These are phyloP conservation scores for Magnolia sinica DNA, from an alignment of 164 flowering plant genomes.

Conservation along the genomic window DNA sequence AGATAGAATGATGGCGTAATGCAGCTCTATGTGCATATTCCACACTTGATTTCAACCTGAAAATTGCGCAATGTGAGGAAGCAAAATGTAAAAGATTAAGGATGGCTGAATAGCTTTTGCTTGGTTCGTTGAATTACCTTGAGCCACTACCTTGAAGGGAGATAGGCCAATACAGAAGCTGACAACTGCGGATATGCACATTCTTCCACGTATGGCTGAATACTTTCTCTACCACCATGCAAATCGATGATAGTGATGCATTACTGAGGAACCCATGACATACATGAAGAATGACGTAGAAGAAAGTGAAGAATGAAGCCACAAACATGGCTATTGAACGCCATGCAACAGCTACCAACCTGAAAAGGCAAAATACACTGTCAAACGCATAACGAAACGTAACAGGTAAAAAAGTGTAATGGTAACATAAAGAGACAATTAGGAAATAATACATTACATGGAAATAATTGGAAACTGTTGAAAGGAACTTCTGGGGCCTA, in stretches of 20 bases:
- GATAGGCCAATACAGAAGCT: slow-evolving; percentile 83
- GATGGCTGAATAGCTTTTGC: background rate
- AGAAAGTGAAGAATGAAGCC: slow-evolving; percentile 56
- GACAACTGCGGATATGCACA: slow-evolving; percentile 62
- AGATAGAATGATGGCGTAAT: slow-evolving; percentile 62
- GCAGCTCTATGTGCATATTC: slow-evolving; percentile 79
- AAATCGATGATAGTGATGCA: slow-evolving; percentile 33
- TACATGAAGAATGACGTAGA: slow-evolving; percentile 59
- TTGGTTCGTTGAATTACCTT: slow-evolving; percentile 41
- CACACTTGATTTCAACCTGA: slow-evolving; percentile 68
- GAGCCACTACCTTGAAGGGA: slow-evolving; percentile 44
- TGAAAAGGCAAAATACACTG: slow-evolving; percentile 32
- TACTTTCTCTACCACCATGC: slow-evolving; percentile 19
- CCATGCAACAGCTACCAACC: slow-evolving; percentile 43
- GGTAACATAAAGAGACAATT: background rate
- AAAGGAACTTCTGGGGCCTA: slow-evolving; percentile 19
- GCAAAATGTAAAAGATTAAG: background rate
- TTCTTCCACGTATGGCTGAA: slow-evolving; percentile 47
- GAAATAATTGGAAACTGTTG: slow-evolving; percentile 9
- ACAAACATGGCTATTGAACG: slow-evolving; percentile 36
- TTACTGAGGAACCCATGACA: slow-evolving; percentile 30
- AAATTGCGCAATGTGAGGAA: slow-evolving; percentile 2
- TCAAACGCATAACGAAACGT: slow-evolving; percentile 4
- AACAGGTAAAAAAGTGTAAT: background rate
- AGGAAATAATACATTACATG: slow-evolving; percentile 26